Percentiles rank a stretch among this genome's conserved stretches.
Evolutionary conservation across 768 basidiomycete genomes (phyloP).

Genomic region (Sutorius australiensis): DNA sequence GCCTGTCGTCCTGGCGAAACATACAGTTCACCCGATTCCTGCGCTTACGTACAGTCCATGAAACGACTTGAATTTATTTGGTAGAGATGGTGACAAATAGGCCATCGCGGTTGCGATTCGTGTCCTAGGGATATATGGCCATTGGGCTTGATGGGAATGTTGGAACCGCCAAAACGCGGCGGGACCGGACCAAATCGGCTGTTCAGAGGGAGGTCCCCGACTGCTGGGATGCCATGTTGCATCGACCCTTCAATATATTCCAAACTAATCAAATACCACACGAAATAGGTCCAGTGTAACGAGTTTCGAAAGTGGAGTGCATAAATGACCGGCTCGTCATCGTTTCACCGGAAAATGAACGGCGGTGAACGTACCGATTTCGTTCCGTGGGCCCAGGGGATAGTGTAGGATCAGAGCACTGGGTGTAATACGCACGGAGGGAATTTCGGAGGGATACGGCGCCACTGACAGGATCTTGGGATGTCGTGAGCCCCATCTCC

Average conservation of each 20-base stretch:
- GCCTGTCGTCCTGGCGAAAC: neutral
- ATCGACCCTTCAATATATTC: neutral
- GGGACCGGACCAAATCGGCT: neutral
- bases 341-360: neutral
- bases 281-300: neutral
- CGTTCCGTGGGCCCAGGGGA: neutral
- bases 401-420: too few species aligned
- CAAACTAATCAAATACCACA: neutral
- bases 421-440: too few species aligned
- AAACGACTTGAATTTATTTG: neutral
- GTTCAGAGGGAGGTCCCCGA: neutral
- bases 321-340: neutral
- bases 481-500: too few species aligned
- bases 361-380: neutral
- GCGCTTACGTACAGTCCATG: neutral
- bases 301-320: neutral
- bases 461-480: too few species aligned
- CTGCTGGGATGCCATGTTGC: neutral
- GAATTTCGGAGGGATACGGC: too few species aligned
- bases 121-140: neutral
- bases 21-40: constrained; percentile 1
- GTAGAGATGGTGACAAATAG: neutral
- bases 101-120: neutral
- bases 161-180: neutral
- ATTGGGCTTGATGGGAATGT: neutral